Evolutionary conservation across 2,329 filamentous ascomycete species (phyloP), one percentile per base, ranked within the genome.

Genomic region (Gnomoniopsis smithogilvyi): DNA sequence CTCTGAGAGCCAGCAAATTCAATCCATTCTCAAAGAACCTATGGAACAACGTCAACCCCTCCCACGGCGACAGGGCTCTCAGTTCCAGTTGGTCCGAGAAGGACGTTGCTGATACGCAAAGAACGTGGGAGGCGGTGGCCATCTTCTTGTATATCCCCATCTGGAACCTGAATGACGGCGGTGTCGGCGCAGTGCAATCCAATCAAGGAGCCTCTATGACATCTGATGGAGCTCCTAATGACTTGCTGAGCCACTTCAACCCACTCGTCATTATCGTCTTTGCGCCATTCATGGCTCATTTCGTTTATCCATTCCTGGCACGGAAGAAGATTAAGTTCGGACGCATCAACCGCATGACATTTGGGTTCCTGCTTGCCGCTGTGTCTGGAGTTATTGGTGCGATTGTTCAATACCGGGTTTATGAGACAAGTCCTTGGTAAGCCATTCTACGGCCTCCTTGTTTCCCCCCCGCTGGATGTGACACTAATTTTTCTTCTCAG

Each of bases 81-180:
- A 79, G 75, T 71, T 87, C 88, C 76, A 78, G 76, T 17, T 89
- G 87, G 64, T 83, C 84, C 45, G 85, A 89, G 64, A 81, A 80
- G 36, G 87, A 86, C 77, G 86, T 91, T 53, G 83, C 85, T 65
- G 86, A 90, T 64, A 81, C 87, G 14, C 76, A 77, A 55, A 83
- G 86, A 68, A 78, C 75, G 0, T 73, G 73, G 67, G 65, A 71
- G 34, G 76, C 75, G 4, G 72, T 72, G 17, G 67, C 72, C 58
- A 72, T 57, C 68, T 73, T 75, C 65, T 66, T 74, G 30, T 77
- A 76, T 63, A 70, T 76, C 34, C 75, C 75, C 6, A 67, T 77
- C 6, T 76, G 72, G 65, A 67, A 66, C 59, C 64, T 76, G 61
- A 77, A 75, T 62, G 72, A 77, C 54, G 74, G 74, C 15, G 75